Base-by-base conservation (phyloP, 2,329 filamentous ascomycete genomes). In the Botrytis sinoallii region DNA sequence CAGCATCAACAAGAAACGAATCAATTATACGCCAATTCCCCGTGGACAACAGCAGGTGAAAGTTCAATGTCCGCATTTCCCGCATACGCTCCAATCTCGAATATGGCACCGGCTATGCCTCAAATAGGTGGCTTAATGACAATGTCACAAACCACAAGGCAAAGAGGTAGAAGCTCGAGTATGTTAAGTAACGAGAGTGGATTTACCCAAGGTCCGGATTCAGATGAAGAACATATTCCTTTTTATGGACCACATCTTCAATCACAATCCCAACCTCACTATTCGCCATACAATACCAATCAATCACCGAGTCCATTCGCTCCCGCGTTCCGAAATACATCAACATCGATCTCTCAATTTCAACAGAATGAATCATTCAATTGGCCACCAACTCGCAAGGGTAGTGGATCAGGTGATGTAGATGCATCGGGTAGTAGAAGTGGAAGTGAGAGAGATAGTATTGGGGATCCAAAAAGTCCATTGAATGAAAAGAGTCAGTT, bases 161-260 rank as follows among this genome's bases (percentile, higher is more conserved):
- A n/a, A 40, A 65, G 72, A 55, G 72, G 72, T 32, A 71, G 89
- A 67, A 91, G 89, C 44, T 90, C 88, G 16, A 90, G 88, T 73
- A 91, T 91, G 89, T 86, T 91, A 3, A 91, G 89, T 78, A 87
- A 90, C 77, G 84, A 91, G 4, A 90, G 88, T n/a, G 89, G 89
- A 32, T 90, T 91, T 77, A 91, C 89, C 12, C 88, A 91, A 81
- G 88, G 86, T 25, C 90, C 87, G 77, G 84, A 84, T 42, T 68
- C 48, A 66, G 88, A 73, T 32, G 71, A 69, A 32, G 48, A 68
- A 22, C 52, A 42, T 10, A n/a, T 16, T n/a, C 52, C 16, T n/a
- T 70, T 48, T 35, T 70, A 70, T 52, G 64, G 63, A 20, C 65
- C 71, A 20, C 65, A 73, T 42, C 9, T 42, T 46, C 70, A 70